A percentile compares a stretch with the other conserved stretches of the same genome.
Evolutionary conservation across 2,329 filamentous ascomycete genomes (phyloP).

Genomic region (Drechslerella dactyloides): DNA sequence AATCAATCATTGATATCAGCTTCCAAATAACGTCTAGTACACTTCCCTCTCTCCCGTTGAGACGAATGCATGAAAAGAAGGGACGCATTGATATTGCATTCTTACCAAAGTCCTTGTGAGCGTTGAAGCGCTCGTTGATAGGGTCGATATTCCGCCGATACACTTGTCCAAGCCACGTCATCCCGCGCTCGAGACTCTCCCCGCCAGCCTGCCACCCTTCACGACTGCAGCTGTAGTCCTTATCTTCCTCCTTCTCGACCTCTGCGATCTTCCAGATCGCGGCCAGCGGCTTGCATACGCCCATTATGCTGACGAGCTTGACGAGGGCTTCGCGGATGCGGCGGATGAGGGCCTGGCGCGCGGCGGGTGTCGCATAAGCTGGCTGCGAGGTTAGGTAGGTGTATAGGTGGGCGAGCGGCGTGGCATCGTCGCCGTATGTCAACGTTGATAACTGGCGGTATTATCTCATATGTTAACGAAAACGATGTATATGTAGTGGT

Average conservation of each 20-base stretch:
- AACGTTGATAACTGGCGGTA: conserved; percentile 59
- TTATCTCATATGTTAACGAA: background rate
- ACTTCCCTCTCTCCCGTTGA: too few species aligned
- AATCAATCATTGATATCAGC: too few species aligned
- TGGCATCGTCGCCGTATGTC: conserved; percentile 63
- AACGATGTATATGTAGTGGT: background rate
- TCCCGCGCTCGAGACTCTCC: conserved; percentile 64
- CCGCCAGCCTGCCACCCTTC: conserved; percentile 67
- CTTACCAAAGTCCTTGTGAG: conserved; percentile 61
- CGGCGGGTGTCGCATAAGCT: conserved; percentile 59
- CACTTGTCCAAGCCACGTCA: conserved; percentile 65
- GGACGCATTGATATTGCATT: background rate
- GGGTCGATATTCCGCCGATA: conserved; percentile 55
- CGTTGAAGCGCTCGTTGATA: conserved; percentile 58
- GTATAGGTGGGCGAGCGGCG: conserved; percentile 65
- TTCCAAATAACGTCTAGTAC: background rate
- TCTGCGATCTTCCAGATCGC: conserved; percentile 65
- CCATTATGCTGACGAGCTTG: conserved; percentile 66
- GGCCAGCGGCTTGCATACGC: conserved; percentile 69
- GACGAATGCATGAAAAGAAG: background rate
- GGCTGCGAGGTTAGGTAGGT: conserved; percentile 64
- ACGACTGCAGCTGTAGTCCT: conserved; percentile 65
- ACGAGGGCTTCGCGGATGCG: conserved; percentile 66
- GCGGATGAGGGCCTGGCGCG: conserved; percentile 62
- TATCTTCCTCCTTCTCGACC: conserved; percentile 65